Base-by-base conservation (phyloP, 2,329 filamentous ascomycete species). In the Calonectria fujianensis region DNA sequence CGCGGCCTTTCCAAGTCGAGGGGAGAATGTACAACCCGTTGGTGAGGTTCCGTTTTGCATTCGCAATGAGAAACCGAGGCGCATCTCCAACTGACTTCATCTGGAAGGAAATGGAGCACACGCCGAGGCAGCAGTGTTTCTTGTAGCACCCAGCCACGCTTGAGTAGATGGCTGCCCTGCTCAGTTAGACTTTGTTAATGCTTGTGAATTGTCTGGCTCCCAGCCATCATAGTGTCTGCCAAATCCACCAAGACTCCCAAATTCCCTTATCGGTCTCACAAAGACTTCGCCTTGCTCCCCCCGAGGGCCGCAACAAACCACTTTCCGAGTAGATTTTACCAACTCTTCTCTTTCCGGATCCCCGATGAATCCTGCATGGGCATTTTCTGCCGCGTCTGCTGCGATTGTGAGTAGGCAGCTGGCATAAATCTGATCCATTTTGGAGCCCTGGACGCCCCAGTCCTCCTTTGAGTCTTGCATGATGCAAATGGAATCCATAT, bases 401-500 rank as follows among this genome's bases (percentile, higher is more conserved):
- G 67, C 69, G 4, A 77, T 74, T 5, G 54, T 70, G n/a, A 77
- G 52, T 1, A 66, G 39, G 2, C 69, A 76, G 13, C 69, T 67
- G 13, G 67, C 50, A 50, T 79, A 79, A 4, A 79, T 66, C 20
- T 76, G 63, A 52, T 75, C 72, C 75, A 78, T 76, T 29, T 70
- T 71, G 13, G 68, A 70, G 3, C 66, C 64, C 50, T 78, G 72
- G 11, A 57, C 57, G 13, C 59, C 69, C 75, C 73, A 76, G 39
- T 76, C 76, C 18, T 73, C 35, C 3, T 51, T 68, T 8, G 69
- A 70, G 48, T 75, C 74, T 69, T 77, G 73, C 8, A 75, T 75
- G 57, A 77, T 77, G 39, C 76, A 76, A 32, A 78, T 59, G 1
- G 72, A 71, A 61, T 75, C 73, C 76, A 78, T 39, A 78, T 41